phyloP scores from a whole-genome alignment of 1,284 basidiomycete species.

The Anthracocystis setariae region DNA sequence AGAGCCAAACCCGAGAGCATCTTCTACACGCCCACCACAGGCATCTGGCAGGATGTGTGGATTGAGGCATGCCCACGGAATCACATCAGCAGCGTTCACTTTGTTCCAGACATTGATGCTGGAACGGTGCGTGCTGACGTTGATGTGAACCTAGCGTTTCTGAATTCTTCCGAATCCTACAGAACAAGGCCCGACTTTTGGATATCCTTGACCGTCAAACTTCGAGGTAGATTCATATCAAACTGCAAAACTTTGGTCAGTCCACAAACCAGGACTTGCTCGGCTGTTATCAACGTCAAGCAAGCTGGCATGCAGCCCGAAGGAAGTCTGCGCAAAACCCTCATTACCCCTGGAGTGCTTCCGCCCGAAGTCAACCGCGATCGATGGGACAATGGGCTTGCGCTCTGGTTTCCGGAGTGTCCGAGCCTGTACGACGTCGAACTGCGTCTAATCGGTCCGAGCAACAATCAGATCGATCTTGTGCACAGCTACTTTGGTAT shows the following conservation, averaged over 20 bases:
- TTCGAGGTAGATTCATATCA: constrained; percentile 4
- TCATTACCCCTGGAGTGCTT: constrained; percentile 17
- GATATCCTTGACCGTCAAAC: constrained; percentile 13
- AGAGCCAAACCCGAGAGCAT: constrained; percentile 35
- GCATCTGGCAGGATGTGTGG: constrained; percentile 50
- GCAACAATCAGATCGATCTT: constrained; percentile 5
- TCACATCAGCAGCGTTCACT: constrained; percentile 18
- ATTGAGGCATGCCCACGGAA: constrained; percentile 30
- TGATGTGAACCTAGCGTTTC: constrained; percentile 12
- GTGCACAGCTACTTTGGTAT: constrained; percentile 52
- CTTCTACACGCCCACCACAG: constrained; percentile 52
- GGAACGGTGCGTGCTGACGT: constrained; percentile 42
- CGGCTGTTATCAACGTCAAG: constrained; percentile 24
- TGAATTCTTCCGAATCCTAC: neutral
- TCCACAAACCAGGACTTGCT: constrained; percentile 16
- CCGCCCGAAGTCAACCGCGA: constrained; percentile 43
- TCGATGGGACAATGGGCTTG: constrained; percentile 46
- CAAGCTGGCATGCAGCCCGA: constrained; percentile 21
- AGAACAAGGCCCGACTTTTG: neutral
- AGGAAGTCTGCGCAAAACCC: constrained; percentile 8
- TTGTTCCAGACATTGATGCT: constrained; percentile 42
- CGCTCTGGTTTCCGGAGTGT: constrained; percentile 49
- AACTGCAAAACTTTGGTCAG: constrained; percentile 9
- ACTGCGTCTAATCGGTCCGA: constrained; percentile 12
- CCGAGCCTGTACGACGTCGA: constrained; percentile 41